Evolutionary conservation across 108 stramenopile genomes (phyloP).

Genomic region (Nannochloropsis oceanica): DNA sequence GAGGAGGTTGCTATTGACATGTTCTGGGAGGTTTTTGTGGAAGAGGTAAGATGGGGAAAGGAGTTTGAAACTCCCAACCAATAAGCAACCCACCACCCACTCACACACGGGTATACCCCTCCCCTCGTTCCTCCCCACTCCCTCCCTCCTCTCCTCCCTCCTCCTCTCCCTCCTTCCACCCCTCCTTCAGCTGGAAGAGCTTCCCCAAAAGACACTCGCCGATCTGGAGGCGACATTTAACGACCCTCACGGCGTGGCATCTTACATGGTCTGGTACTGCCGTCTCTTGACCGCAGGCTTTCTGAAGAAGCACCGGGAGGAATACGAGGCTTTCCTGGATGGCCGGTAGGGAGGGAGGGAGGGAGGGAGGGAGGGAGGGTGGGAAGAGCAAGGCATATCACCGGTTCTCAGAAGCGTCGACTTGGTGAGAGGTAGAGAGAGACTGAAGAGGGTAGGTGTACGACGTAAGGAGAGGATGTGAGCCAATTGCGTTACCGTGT

Average conservation of each 20-base stretch:
- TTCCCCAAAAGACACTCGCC: neutral
- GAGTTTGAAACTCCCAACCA: neutral
- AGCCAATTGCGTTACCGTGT: too few species aligned
- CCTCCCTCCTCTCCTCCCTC: neutral
- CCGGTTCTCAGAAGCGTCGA: too few species aligned
- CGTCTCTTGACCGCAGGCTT: constrained; percentile 32
- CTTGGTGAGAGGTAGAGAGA: too few species aligned
- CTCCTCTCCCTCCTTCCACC: neutral
- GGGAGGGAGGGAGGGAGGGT: neutral
- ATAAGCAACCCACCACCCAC: neutral
- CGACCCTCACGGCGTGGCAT: constrained; percentile 9
- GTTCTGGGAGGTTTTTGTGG: constrained; percentile 34
- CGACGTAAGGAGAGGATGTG: too few species aligned
- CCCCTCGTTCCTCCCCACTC: neutral
- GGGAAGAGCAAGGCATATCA: too few species aligned
- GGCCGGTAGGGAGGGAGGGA: neutral
- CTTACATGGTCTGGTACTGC: constrained; percentile 41
- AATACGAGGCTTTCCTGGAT: constrained; percentile 7
- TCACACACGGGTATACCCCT: neutral
- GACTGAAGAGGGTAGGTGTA: too few species aligned
- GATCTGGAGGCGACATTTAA: neutral
- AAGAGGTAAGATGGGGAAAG: constrained; percentile 9
- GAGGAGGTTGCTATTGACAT: constrained; percentile 38
- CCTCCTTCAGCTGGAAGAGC: neutral
- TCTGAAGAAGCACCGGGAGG: constrained; percentile 33